Percentiles rank a stretch among this genome's conserved stretches.
phyloP scores from a whole-genome alignment of 2,329 filamentous ascomycete species.

The Talaromyces verruculosus region DNA sequence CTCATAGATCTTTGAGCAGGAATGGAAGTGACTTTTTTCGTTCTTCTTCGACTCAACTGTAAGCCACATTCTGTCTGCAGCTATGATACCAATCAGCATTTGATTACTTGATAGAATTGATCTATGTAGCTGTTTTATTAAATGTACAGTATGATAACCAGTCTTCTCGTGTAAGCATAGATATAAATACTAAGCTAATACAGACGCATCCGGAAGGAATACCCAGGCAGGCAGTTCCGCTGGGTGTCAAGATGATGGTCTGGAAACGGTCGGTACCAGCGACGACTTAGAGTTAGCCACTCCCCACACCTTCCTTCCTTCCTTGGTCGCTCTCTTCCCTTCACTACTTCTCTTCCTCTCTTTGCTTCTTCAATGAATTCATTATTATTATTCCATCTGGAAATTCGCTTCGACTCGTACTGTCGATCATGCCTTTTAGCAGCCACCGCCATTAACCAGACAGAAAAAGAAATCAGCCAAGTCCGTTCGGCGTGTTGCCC shows the following conservation, averaged over 20 bases:
- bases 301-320: conserved; percentile 2
- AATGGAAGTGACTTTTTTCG: conserved; percentile 11
- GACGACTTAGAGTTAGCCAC: conserved; percentile 1
- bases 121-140: background rate
- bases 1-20: conserved; percentile 34
- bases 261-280: conserved; percentile 1
- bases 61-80: background rate
- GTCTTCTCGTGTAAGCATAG: background rate
- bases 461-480: conserved; percentile 11
- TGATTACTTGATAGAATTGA: conserved; percentile 9
- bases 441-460: conserved; percentile 3
- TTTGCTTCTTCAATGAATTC: background rate
- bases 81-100: conserved; percentile 22
- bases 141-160: conserved; percentile 5
- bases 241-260: conserved; percentile 2
- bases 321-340: background rate
- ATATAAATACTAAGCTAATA: background rate
- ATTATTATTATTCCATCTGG: background rate
- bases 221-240: background rate
- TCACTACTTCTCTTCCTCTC: background rate
- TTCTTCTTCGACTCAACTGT: background rate
- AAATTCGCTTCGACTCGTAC: background rate
- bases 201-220: background rate
- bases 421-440: conserved; percentile 13
- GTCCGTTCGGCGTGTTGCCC: conserved; percentile 13